phyloP scores from a whole-genome alignment of 768 basidiomycete genomes.

The Tulasnella sp. region DNA sequence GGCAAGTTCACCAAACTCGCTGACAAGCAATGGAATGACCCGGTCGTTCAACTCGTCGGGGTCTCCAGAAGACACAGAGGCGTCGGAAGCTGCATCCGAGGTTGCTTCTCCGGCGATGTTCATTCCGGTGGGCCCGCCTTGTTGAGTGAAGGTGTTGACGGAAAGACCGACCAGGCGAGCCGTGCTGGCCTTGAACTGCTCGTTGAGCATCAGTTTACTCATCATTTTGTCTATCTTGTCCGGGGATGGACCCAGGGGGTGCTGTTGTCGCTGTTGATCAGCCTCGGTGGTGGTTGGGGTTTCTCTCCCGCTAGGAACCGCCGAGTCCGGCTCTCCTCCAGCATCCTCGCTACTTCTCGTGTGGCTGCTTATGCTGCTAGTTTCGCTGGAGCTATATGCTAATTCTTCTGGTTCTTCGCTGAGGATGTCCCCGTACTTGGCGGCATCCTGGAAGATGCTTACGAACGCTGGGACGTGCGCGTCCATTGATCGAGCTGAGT shows the following conservation, averaged over 20 bases:
- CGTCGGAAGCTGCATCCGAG: conserved; percentile 11
- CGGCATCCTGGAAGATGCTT: conserved; percentile 25
- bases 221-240: conserved; percentile 47
- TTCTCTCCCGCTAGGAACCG: neutral
- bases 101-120: neutral
- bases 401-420: conserved; percentile 26
- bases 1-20: conserved; percentile 57
- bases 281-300: conserved; percentile 25
- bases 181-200: conserved; percentile 40
- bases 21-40: conserved; percentile 49
- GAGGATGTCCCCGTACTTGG: conserved; percentile 27
- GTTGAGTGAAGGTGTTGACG: conserved; percentile 36
- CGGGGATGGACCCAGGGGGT: conserved; percentile 28
- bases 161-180: conserved; percentile 43
- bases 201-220: conserved; percentile 41
- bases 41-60: conserved; percentile 43
- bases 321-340: neutral
- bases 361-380: conserved; percentile 14
- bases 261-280: conserved; percentile 25
- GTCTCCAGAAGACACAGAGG: neutral
- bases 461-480: conserved; percentile 10
- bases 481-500: neutral
- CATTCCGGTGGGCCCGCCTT: neutral
- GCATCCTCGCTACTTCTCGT: neutral
- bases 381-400: conserved; percentile 8